Evolutionary conservation across 345 rosid genomes (phyloP), one percentile per base, ranked within the genome.

Genomic region (Pugionium dolabratum): DNA sequence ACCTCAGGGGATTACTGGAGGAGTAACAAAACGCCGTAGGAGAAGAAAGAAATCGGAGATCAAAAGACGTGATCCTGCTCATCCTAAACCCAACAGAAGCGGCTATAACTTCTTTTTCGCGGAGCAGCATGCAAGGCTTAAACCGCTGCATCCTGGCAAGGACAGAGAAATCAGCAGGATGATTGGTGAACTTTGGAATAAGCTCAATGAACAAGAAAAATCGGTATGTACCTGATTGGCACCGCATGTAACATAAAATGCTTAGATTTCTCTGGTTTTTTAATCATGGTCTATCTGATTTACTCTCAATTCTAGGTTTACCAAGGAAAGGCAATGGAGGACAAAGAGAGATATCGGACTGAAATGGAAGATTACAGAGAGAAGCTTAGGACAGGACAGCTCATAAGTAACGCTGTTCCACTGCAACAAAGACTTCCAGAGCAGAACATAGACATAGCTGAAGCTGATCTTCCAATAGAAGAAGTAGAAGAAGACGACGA

Each of bases 101-200:
- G 97, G 97, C 0, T 94, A 94, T 28, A 94, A 90, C 78, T 94
- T 94, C 86, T 94, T 90, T 79, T 94, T 94, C 49, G 89, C 95
- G 0, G 99, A 95, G 76, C 99, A 95, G 72, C 95, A 91, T 5
- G 96, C 95, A 1, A 84, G 91, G 69, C 80, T 95, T 68, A 95
- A 91, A 66, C 95, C 93, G 1, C 93, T 88, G 45, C 78, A 91
- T 72, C 97, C 99, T 3, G 97, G 99, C 54, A 91, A 88, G 74
- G 96, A 91, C 70, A 83, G 95, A 70, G 97, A 95, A 75, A 91
- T 90, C 67, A 88, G 96, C 59, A 75, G 83, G 72, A 88, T 88
- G 96, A 94, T 94, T 32, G 99, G 99, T 66, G 95, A 90, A 71
- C 79, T 85, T 11, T 94, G 99, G 99, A 88, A 79, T 81, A 87